Percentiles rank a stretch among this genome's conserved stretches.
Conservation (phyloP, 208 protist genomes). For the Leishmania aethiopica region DNA sequence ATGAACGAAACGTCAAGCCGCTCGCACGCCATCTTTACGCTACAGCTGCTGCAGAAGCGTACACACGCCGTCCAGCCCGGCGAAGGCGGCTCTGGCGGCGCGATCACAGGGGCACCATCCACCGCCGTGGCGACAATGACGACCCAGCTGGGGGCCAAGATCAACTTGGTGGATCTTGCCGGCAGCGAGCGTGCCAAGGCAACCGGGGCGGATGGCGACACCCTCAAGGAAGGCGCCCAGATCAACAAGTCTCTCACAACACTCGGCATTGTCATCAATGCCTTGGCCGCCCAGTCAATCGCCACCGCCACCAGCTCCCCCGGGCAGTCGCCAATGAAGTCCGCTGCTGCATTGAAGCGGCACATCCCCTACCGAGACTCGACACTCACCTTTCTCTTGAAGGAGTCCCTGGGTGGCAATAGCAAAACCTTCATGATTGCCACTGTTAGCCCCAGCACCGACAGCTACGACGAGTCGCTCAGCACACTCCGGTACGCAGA, state of each 20-base stretch:
- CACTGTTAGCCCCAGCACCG: slow-evolving; percentile 77
- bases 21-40: slow-evolving; percentile 97
- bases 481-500: slow-evolving; percentile 93
- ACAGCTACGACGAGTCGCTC: slow-evolving; percentile 88
- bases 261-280: slow-evolving; percentile 92
- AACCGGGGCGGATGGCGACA: slow-evolving; percentile 81
- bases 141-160: slow-evolving; percentile 65
- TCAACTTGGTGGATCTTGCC: slow-evolving; percentile 95
- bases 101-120: neutral
- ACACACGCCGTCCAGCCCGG: slow-evolving; percentile 8
- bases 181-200: slow-evolving; percentile 89
- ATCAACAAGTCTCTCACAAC: slow-evolving; percentile 93
- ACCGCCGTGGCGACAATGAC: slow-evolving; percentile 27
- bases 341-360: neutral
- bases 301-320: slow-evolving; percentile 13
- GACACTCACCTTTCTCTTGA: slow-evolving; percentile 87
- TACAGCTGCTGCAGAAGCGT: slow-evolving; percentile 74
- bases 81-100: neutral
- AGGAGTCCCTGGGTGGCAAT: slow-evolving; percentile 92
- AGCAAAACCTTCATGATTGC: slow-evolving; percentile 93
- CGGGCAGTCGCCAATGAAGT: neutral
- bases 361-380: slow-evolving; percentile 90
- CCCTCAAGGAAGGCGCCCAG: slow-evolving; percentile 77
- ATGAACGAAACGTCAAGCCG: slow-evolving; percentile 96
- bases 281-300: slow-evolving; percentile 66